Base-by-base conservation (phyloP, 257 asterid genomes). In the Przewalskia tangutica region DNA sequence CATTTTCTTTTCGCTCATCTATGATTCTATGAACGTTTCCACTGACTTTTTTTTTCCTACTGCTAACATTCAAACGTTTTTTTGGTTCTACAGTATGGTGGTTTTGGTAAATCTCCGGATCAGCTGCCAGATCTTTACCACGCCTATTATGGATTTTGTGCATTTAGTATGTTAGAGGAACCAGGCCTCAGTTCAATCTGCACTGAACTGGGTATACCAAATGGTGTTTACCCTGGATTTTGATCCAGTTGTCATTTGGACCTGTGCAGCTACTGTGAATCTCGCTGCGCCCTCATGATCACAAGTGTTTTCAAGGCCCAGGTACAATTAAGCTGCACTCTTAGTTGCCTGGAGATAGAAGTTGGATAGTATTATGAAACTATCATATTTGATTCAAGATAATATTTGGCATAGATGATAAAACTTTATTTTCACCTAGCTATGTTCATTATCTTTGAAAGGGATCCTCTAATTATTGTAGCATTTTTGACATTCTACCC, bases 51-150 rank as follows among this genome's bases (percentile, higher is more conserved):
- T 54, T 65, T 65, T 27, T 27, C 1, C 73, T 7, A 23, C 75
- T 36, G 13, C 65, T 64, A 68, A 44, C 36, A 18, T 44, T 27
- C 81, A 14, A 13, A 71, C 59, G n/a, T 5, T 38, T 90, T 27
- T 38, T 58, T 67, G 60, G 73, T 84, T 80, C 82, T 73, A 53
- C 94, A 96, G 99, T 91, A 85, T 75, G 99, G 99, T 73, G 99
- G 99, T 79, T 94, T 94, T 91, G 90, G 99, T 81, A 96, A 96
- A 88, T 90, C 88, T 88, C 97, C 98, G 0, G 80, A 89, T 79
- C 42, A 82, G 87, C 84, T 88, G 62, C 99, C 99, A 20, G 99
- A 96, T 92, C 88, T 96, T 73, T 96, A 94, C 83, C 98, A 94
- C 84, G 89, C 98, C 14, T 94, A 89, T 67, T 94, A 96, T 64